phyloP scores from a whole-genome alignment of 352 stramenopile genomes.

The Globisporangium ultimum region DNA sequence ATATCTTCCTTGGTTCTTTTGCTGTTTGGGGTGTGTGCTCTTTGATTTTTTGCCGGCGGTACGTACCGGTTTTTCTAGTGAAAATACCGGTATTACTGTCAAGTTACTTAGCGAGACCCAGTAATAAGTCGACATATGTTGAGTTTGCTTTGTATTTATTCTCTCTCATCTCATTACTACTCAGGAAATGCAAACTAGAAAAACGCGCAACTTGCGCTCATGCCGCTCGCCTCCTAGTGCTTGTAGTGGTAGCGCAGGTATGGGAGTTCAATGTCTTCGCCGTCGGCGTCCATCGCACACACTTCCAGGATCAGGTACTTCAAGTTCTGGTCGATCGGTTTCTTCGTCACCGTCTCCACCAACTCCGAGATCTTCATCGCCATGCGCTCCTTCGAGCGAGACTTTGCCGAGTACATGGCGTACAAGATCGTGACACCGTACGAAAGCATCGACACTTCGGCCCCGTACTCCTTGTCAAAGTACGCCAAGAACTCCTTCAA shows the following conservation, averaged over 20 bases:
- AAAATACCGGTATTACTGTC: background rate
- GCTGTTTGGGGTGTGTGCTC: too few species aligned
- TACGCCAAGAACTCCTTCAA: slow-evolving; percentile 94
- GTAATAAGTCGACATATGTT: too few species aligned
- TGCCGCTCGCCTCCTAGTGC: slow-evolving; percentile 19
- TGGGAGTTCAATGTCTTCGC: slow-evolving; percentile 95
- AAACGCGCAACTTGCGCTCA: background rate
- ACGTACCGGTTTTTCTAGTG: too few species aligned
- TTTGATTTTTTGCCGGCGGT: too few species aligned
- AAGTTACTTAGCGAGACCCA: too few species aligned
- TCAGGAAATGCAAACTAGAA: background rate
- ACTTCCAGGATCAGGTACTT: slow-evolving; percentile 97
- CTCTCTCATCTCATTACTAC: too few species aligned
- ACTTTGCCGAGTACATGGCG: slow-evolving; percentile 88
- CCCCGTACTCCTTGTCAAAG: slow-evolving; percentile 95
- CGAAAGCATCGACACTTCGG: slow-evolving; percentile 98
- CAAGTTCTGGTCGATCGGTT: slow-evolving; percentile 91
- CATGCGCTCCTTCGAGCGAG: slow-evolving; percentile 92
- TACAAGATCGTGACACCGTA: slow-evolving; percentile 93
- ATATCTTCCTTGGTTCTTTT: slow-evolving; percentile 23
- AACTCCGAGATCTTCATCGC: slow-evolving; percentile 96
- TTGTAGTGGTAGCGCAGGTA: slow-evolving; percentile 92
- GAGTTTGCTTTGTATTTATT: too few species aligned
- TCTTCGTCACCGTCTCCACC: slow-evolving; percentile 95
- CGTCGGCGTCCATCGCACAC: slow-evolving; percentile 94